Conservation (phyloP, 2,329 filamentous ascomycete genomes). For the Ilyonectria robusta region DNA sequence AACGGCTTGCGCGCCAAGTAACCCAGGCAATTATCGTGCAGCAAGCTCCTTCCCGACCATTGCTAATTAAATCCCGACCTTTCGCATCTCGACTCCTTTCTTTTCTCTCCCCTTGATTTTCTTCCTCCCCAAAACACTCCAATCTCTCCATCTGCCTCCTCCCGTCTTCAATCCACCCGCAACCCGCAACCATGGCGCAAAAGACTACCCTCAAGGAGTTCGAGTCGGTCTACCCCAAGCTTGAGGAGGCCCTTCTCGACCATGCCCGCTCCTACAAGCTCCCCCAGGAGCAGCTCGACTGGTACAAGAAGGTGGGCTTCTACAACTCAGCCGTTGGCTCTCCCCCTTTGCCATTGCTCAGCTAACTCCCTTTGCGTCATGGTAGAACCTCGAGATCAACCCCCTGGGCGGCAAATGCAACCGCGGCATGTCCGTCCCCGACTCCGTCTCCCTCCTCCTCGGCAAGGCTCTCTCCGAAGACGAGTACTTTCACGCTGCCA, state of each 20-base stretch:
- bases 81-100: not conserved
- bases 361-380: not conserved
- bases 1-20: constrained; percentile 21
- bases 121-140: not conserved
- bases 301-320: constrained; percentile 82
- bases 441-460: constrained; percentile 87
- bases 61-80: constrained; percentile 12
- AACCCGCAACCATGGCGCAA: constrained; percentile 68
- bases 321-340: not conserved
- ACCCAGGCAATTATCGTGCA: constrained; percentile 45
- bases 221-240: constrained; percentile 88
- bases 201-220: constrained; percentile 87
- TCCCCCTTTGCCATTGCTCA: not conserved
- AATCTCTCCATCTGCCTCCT: not conserved
- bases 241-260: constrained; percentile 85
- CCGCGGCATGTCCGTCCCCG: constrained; percentile 96
- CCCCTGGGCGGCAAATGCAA: constrained; percentile 97
- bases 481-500: constrained; percentile 90
- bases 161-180: not conserved
- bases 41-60: constrained; percentile 27
- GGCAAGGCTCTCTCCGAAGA: constrained; percentile 78
- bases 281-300: constrained; percentile 83
- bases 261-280: constrained; percentile 87
- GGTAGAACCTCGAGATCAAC: constrained; percentile 86
- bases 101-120: not conserved